Evolutionary conservation across 495 filamentous ascomycete genomes (phyloP).

Genomic region (Choiromyces venosus): DNA sequence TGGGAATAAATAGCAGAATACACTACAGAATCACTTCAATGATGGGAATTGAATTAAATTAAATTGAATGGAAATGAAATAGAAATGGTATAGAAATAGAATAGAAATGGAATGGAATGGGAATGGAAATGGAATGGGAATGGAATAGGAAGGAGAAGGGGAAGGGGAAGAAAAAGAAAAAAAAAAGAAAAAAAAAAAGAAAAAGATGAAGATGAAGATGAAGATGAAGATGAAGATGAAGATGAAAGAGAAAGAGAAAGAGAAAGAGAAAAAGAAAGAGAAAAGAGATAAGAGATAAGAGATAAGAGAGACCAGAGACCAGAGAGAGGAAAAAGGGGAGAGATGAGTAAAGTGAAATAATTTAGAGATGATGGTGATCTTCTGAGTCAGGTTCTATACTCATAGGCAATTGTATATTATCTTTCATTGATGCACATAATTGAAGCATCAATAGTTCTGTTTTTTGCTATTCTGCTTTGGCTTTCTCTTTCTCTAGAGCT

Average conservation of each 20-base stretch:
- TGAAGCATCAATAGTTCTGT: too few relatives aligned
- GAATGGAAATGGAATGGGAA: neutral
- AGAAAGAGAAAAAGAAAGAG: constrained; percentile 3
- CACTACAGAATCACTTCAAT: too few relatives aligned
- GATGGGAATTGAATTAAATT: too few relatives aligned
- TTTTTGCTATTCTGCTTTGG: too few relatives aligned
- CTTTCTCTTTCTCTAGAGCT: too few relatives aligned
- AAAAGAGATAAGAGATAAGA: too few relatives aligned
- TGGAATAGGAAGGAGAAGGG: neutral
- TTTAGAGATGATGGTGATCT: neutral
- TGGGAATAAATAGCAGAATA: too few relatives aligned
- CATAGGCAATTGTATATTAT: too few relatives aligned
- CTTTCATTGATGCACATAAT: too few relatives aligned
- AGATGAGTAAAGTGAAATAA: neutral
- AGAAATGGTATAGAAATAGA: neutral
- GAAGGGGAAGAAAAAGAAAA: neutral
- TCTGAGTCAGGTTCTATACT: too few relatives aligned
- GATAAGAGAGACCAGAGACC: too few relatives aligned
- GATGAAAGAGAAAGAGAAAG: constrained; percentile 6
- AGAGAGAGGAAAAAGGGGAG: constrained; percentile 7
- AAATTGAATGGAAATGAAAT: too few relatives aligned
- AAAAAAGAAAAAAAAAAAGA: constrained; percentile 10
- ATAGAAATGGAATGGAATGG: neutral
- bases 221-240: constrained; percentile 6
- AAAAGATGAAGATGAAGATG: constrained; percentile 8